A percentile compares a stretch with the other conserved stretches of the same genome.
These are phyloP conservation scores for Hyphopichia wangnamkhiaoensis DNA, from an alignment of 1,139 yeast species.

Conservation along the genomic window DNA sequence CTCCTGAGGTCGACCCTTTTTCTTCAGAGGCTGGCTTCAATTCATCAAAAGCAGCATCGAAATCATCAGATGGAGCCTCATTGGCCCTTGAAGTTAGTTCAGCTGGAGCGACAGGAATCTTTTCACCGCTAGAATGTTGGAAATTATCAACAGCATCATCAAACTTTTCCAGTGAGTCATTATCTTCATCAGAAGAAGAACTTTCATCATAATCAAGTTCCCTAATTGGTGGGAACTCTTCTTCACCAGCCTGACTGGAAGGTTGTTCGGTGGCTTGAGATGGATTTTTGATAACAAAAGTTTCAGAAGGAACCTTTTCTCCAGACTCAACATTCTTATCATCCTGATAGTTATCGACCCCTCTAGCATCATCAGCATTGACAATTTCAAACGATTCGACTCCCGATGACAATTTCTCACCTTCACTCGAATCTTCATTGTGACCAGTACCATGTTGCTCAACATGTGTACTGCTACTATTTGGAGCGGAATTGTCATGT, in stretches of 20 bases:
- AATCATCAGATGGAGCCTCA: slow-evolving; percentile 21
- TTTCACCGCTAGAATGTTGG: slow-evolving; percentile 6
- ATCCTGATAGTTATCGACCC: slow-evolving; percentile 9
- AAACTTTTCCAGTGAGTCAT: slow-evolving; percentile 29
- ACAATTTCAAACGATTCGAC: slow-evolving; percentile 57
- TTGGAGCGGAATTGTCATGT: slow-evolving; percentile 17
- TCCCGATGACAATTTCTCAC: slow-evolving; percentile 47
- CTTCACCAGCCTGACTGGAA: slow-evolving; percentile 18
- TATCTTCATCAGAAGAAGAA: slow-evolving; percentile 45
- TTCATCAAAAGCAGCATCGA: slow-evolving; percentile 40
- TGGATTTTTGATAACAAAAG: slow-evolving; percentile 14
- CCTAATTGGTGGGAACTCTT: slow-evolving; percentile 72
- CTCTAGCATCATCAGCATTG: slow-evolving; percentile 47
- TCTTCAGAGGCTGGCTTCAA: slow-evolving; percentile 42
- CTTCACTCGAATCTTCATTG: slow-evolving; percentile 27
- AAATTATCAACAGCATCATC: slow-evolving; percentile 44
- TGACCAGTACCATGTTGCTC: slow-evolving; percentile 9
- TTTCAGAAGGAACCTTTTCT: slow-evolving; percentile 5
- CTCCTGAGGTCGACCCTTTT: slow-evolving; percentile 9
- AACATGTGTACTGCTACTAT: slow-evolving; percentile 17
- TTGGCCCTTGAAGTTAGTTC: slow-evolving; percentile 5
- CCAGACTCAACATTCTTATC: slow-evolving; percentile 12
- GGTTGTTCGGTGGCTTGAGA: background rate
- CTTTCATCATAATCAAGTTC: slow-evolving; percentile 66
- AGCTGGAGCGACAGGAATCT: slow-evolving; percentile 2